Percentiles rank a stretch among this genome's conserved stretches.
Conservation (phyloP, 1,284 basidiomycete genomes). For the Agroathelia rolfsii region DNA sequence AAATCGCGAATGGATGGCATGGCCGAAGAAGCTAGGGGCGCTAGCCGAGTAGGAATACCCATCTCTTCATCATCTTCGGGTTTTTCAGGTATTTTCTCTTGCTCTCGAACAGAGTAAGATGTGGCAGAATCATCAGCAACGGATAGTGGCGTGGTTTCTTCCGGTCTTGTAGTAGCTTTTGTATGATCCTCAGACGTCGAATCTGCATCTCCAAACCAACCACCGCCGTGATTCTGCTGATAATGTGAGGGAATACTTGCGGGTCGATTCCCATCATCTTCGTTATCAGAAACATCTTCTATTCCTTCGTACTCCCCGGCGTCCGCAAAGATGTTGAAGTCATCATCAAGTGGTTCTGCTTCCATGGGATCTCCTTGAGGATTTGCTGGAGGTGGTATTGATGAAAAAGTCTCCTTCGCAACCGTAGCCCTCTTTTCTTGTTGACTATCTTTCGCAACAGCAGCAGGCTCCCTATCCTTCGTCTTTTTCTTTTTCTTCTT, state of each 20-base stretch:
- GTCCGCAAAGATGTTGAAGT: constrained; percentile 77
- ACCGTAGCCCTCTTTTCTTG: constrained; percentile 6
- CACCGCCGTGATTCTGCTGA: constrained; percentile 1
- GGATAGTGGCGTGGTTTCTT: constrained; percentile 4
- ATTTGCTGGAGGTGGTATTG: constrained; percentile 9
- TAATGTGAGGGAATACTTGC: background rate
- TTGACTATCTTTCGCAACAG: constrained; percentile 15
- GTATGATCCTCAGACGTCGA: constrained; percentile 18
- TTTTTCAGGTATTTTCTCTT: constrained; percentile 13
- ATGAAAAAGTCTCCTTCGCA: constrained; percentile 8
- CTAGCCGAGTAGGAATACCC: constrained; percentile 42
- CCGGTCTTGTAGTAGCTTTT: constrained; percentile 10
- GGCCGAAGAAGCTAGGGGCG: constrained; percentile 62
- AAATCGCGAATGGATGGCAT: constrained; percentile 75
- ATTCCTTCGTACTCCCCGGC: constrained; percentile 77
- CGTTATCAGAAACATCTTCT: constrained; percentile 48
- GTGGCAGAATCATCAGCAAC: constrained; percentile 3
- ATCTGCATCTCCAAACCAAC: background rate
- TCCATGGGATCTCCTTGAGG: constrained; percentile 12
- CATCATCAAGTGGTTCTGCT: constrained; percentile 31
- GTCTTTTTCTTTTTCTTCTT: constrained; percentile 47
- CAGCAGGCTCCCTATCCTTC: constrained; percentile 41
- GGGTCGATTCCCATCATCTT: constrained; percentile 10
- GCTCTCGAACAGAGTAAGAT: constrained; percentile 10
- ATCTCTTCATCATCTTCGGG: constrained; percentile 22